Evolutionary conservation across 768 basidiomycete genomes (phyloP).

Genomic region (Russula foetens): DNA sequence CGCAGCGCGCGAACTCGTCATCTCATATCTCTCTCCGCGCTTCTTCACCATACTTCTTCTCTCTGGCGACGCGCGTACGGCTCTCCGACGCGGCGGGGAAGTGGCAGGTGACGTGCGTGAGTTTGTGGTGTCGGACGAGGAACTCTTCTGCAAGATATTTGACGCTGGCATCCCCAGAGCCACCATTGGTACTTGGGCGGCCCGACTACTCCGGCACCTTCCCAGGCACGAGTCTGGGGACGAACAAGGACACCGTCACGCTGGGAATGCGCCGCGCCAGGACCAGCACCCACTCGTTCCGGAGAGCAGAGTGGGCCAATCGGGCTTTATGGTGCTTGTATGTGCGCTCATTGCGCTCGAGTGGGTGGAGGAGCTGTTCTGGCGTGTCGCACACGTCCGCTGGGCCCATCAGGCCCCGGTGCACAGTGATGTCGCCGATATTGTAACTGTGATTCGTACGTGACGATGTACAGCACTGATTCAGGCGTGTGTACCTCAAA

Average conservation of each 20-base stretch:
- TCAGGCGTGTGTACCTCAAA: too few species aligned
- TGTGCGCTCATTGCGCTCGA: neutral
- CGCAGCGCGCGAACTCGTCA: conserved; percentile 2
- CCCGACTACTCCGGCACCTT: neutral
- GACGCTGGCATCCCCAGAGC: neutral
- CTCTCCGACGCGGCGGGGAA: neutral
- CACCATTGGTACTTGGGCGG: neutral
- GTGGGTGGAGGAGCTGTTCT: neutral
- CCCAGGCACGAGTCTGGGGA: neutral
- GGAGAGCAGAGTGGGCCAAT: neutral
- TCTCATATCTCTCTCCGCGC: conserved; percentile 38
- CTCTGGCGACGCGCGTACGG: neutral
- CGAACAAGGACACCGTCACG: neutral
- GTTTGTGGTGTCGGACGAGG: neutral
- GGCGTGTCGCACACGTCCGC: neutral
- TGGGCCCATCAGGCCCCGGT: neutral
- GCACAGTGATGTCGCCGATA: too few species aligned
- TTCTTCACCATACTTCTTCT: conserved; percentile 33
- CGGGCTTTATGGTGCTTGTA: neutral
- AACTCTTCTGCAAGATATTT: neutral
- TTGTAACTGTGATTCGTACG: too few species aligned
- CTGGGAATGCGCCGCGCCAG: neutral
- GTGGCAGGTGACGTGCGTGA: neutral
- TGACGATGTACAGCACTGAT: too few species aligned
- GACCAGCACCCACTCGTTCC: neutral